Evolutionary conservation across 768 basidiomycete genomes (phyloP), one percentile per base, ranked within the genome.

Genomic region (Termitomyces sp.): DNA sequence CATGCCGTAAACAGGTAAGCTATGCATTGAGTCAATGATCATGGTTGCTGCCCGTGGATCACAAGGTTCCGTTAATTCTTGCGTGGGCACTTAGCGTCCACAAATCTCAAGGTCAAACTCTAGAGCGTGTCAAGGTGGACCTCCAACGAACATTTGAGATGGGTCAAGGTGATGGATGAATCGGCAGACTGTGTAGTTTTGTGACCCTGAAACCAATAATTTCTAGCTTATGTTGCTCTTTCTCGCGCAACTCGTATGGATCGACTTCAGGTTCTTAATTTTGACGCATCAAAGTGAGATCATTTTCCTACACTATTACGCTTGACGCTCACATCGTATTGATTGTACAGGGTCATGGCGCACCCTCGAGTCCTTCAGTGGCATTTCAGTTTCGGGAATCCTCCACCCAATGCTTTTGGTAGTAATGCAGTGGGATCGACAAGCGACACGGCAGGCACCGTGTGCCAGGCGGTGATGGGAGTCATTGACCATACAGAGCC

Each of bases 51-150:
- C 23, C 31, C 1, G 2, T 37, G 23, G 34, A 19, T 19, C 40
- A 46, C 61, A 89, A n/a, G 85, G 63, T 92, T 1, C 89, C 89
- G 0, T 69, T 95, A 4, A 88, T 90, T 48, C 79, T 93, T 16
- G 85, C 92, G 0, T 95, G 91, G 89, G 91, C 92, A 0, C 76
- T 94, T 67, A 87, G 86, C 48, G 85, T 95, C 32, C 92, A 94
- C 72, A 95, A 95, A 67, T 87, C 87, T 6, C 94, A 95, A 67
- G 94, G 94, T 0, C 93, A 94, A 69, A 95, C 93, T 0, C 73
- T 96, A 44, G 83, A 91, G 47, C 78, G 90, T 50, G 90, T 95
- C 58, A 89, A 86, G 58, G 88, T 95, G 4, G 85, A 95, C 65
- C 78, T 95, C 31, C 67, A 74, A 57, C 77, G 81, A 38, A 87